Evolutionary conservation across 225 moss, liverwort and hornwort genomes (phyloP), one percentile per base, ranked within the genome.

Genomic region (Bryoerythrophyllum caledonicum): DNA sequence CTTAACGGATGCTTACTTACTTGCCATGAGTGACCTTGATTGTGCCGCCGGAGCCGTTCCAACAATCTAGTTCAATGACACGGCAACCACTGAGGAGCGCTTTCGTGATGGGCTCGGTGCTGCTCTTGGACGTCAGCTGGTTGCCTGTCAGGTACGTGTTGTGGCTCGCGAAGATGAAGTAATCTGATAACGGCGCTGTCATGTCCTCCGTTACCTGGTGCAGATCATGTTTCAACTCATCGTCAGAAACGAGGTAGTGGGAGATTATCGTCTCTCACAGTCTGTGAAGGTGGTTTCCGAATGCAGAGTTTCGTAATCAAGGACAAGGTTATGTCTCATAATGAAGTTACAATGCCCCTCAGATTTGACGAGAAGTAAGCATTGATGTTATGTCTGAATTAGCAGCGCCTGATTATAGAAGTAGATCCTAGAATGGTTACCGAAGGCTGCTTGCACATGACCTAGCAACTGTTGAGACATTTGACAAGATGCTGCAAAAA

Each of bases 61-160:
- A 94, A 67, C 91, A 91, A 77, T 99, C 95, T 35, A 99, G 74
- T 74, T 99, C 95, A 58, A 99, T 91, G 32, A 99, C 99, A 40
- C 95, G 93, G 28, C 95, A 95, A 4, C 99, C 99, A 21, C 71
- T 72, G 5, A 6, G 4, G 27, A 99, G 84, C 8, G 99, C 93
- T 41, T 82, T 64, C 21, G 14, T 86, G 13, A 99, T 89, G 26
- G 99, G 90, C 20, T 11, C 59, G 11, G 87, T 88, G 81, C 93
- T 91, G 61, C 84, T 91, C 75, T 66, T 82, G 5, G 99, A 99
- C 24, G 91, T 92, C 44, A 99, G 78, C 74, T 99, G 99, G 82
- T 99, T 99, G 71, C 99, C 99, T 2, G 88, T 95, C 77, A 99
- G 82, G 75, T 99, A 99, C 19, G 95, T 84, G 30, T 99, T 99